Conservation (phyloP, 176 grass and related monocot species). For the Pharus latifolius region DNA sequence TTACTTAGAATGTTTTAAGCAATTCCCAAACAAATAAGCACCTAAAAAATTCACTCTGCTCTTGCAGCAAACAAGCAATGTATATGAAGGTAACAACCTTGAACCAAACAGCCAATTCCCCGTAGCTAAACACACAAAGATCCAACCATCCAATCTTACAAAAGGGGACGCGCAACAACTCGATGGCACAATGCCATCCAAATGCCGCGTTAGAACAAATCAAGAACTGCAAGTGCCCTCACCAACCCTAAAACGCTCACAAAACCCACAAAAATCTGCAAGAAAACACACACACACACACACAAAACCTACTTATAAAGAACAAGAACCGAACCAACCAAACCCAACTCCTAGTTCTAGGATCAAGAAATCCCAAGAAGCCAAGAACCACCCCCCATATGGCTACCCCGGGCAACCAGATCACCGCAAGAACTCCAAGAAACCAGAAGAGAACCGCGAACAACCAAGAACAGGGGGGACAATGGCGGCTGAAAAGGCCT, state of each 20-base stretch:
- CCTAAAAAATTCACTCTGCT: not conserved
- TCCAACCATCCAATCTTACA: not conserved
- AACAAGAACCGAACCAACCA: not conserved
- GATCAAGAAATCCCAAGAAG: not conserved
- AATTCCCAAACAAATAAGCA: not conserved
- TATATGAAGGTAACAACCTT: not conserved
- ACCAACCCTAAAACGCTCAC: not conserved
- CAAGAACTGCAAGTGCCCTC: not conserved
- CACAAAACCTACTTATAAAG: not conserved
- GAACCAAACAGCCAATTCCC: not conserved
- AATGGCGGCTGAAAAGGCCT: slow-evolving; percentile 11
- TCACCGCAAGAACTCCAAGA: not conserved
- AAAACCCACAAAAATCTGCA: not conserved
- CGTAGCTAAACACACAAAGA: not conserved
- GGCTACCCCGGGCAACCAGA: not conserved
- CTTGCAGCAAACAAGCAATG: not conserved
- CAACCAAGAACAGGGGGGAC: not conserved
- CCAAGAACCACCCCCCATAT: too few species aligned
- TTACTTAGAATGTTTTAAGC: not conserved
- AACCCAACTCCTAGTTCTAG: not conserved
- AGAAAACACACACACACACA: not conserved
- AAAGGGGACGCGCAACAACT: not conserved
- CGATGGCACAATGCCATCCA: not conserved
- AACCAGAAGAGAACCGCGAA: not conserved
- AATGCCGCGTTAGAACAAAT: not conserved